These are phyloP conservation scores for Geranium brycei DNA, from an alignment of 345 rosid species.

Conservation along the genomic window DNA sequence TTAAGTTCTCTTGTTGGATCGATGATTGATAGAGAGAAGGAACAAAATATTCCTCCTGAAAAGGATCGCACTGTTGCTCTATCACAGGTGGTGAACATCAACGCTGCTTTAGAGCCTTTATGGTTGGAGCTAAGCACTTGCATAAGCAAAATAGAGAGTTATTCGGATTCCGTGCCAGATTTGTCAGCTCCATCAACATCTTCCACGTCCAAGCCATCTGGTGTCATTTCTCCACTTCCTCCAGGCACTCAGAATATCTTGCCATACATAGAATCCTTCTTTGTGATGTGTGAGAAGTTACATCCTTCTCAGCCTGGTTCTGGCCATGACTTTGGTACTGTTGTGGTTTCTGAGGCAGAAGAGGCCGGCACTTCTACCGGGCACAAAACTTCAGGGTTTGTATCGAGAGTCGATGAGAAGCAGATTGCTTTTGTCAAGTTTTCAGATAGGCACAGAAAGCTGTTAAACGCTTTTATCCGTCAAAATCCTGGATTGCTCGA, in stretches of 20 bases:
- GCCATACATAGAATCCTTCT: constrained; percentile 92
- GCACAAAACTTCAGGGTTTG: constrained; percentile 37
- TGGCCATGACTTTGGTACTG: constrained; percentile 38
- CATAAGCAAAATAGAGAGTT: constrained; percentile 84
- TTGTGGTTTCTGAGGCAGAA: constrained; percentile 48
- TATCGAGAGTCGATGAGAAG: constrained; percentile 61
- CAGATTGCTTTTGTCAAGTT: constrained; percentile 67
- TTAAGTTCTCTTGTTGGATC: constrained; percentile 63
- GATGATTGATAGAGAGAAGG: constrained; percentile 46
- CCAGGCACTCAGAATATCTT: constrained; percentile 91
- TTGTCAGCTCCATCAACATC: constrained; percentile 23
- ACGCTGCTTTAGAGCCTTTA: constrained; percentile 72
- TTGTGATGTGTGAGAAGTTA: constrained; percentile 76
- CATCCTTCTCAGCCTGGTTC: constrained; percentile 67
- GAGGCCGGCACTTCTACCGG: constrained; percentile 38
- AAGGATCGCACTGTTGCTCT: constrained; percentile 51
- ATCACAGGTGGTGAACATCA: constrained; percentile 51
- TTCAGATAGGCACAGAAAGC: constrained; percentile 86
- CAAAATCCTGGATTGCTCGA: constrained; percentile 89
- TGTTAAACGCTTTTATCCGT: constrained; percentile 84
- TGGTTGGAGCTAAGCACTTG: constrained; percentile 82
- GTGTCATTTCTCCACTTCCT: constrained; percentile 71
- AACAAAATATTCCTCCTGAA: constrained; percentile 32
- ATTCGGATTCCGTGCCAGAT: constrained; percentile 54
- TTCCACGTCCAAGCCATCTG: constrained; percentile 40